Percentiles rank a stretch among this genome's conserved stretches.
Evolutionary conservation across 2,329 filamentous ascomycete species (phyloP).

Genomic region (Aspergillus cejpii): DNA sequence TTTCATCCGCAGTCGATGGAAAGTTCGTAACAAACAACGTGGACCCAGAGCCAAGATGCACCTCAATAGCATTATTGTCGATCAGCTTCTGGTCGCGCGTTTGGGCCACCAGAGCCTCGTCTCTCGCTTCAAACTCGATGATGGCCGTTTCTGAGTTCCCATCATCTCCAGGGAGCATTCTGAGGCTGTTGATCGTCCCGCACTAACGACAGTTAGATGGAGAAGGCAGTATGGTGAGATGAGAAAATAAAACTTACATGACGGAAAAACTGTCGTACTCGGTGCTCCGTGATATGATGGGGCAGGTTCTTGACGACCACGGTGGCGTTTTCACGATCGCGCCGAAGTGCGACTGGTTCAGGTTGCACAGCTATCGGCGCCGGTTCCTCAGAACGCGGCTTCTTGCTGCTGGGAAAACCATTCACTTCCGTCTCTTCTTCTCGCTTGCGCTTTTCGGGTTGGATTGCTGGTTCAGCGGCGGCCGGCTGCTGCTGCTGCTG

Average conservation of each 20-base stretch:
- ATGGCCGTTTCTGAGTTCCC: conserved; percentile 61
- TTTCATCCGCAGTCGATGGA: conserved; percentile 50
- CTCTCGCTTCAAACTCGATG: conserved; percentile 74
- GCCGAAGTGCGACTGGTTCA: conserved; percentile 48
- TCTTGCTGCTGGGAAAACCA: conserved; percentile 60
- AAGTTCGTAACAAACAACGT: conserved; percentile 92
- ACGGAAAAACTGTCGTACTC: conserved; percentile 81
- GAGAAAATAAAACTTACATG: conserved; percentile 44
- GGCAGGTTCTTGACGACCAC: conserved; percentile 76
- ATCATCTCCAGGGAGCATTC: conserved; percentile 57
- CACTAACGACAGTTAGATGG: conserved; percentile 42
- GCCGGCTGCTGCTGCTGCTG: conserved; percentile 24
- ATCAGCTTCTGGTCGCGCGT: conserved; percentile 76
- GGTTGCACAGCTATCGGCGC: conserved; percentile 27
- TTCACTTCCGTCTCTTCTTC: conserved; percentile 50
- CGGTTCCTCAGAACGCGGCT: conserved; percentile 49
- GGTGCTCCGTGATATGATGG: conserved; percentile 59
- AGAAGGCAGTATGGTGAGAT: not conserved
- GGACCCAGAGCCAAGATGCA: conserved; percentile 66
- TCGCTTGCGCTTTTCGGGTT: conserved; percentile 61
- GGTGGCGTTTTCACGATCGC: conserved; percentile 85
- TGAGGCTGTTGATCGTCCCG: conserved; percentile 73
- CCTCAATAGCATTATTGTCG: conserved; percentile 63
- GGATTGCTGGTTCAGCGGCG: conserved; percentile 20
- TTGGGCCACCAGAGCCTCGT: conserved; percentile 75